These are phyloP conservation scores for Aspergillus carbonarius DNA, from an alignment of 2,329 filamentous ascomycete genomes.

Conservation along the genomic window DNA sequence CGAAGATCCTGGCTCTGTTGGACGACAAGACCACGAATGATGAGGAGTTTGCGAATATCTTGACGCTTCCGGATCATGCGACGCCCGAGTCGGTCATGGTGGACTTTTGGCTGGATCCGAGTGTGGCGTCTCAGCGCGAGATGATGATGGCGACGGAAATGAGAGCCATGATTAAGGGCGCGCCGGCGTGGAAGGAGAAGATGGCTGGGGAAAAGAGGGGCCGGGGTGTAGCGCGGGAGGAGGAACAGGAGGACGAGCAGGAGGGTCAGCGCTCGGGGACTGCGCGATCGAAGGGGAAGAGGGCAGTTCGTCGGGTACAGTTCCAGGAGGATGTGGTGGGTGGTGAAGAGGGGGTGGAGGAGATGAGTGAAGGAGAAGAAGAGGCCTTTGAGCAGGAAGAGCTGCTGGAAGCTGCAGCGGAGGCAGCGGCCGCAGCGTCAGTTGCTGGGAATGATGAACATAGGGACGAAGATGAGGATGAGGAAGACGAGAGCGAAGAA, in stretches of 20 bases:
- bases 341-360: conserved; percentile 13
- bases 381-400: conserved; percentile 33
- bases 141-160: conserved; percentile 38
- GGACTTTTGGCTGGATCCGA: conserved; percentile 28
- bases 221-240: conserved; percentile 4
- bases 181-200: conserved; percentile 29
- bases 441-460: conserved; percentile 19
- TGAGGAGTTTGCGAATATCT: conserved; percentile 39
- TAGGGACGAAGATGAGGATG: conserved; percentile 25
- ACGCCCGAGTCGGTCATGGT: conserved; percentile 19
- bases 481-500: conserved; percentile 16
- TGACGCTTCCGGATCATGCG: conserved; percentile 40
- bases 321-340: conserved; percentile 21
- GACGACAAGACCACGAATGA: conserved; percentile 32
- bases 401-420: conserved; percentile 30
- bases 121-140: conserved; percentile 21
- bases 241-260: not conserved
- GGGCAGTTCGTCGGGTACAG: conserved; percentile 14
- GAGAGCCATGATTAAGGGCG: conserved; percentile 33
- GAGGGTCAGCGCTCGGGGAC: not conserved
- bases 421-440: conserved; percentile 25
- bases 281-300: not conserved
- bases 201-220: conserved; percentile 4
- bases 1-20: conserved; percentile 71
- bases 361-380: conserved; percentile 33